Evolutionary conservation across 2,329 filamentous ascomycete species (phyloP), one percentile per base, ranked within the genome.

Genomic region (Phoma sp.): DNA sequence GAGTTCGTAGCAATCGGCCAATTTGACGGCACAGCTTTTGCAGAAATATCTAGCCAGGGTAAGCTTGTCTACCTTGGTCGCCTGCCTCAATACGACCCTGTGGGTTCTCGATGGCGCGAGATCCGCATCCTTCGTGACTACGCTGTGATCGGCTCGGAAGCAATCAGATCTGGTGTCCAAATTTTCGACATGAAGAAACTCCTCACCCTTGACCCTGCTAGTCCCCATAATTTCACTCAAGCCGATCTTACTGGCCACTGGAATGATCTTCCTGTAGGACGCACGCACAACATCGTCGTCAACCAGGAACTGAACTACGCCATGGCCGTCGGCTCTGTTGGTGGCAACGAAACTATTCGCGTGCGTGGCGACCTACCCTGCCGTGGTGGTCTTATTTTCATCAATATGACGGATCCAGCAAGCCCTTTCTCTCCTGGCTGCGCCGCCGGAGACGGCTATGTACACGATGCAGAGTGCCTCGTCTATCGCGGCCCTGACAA

Each of bases 381-480:
- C 74, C 69, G 69, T 11, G 78, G 78, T 14, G 83, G 83, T 10
- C 69, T 85, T 36, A 82, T 83, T 71, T 83, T 83, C 73, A 78
- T 85, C 59, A 79, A 85, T 69, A 71, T 86, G 38, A 77, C 75
- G 9, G 79, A 85, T 60, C 76, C 82, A 8, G 63, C 76, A 13
- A 82, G 82, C 58, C 79, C 82, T 4, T 77, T 70, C 11, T 77
- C 75, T 7, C 79, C 80, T 7, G 83, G 82, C 23, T 85, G 83
- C 61, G 79, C 79, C 4, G 71, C 76, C 22, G 67, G 76, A 13
- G 83, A 84, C 64, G 82, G 82, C 55, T 85, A 85, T 65, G 82
- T 85, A 11, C 83, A 86, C 66, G 83, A 85, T 59, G 83, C 83
- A 1, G 82, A 86, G 70, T 85, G 83, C 65, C 71, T 85, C 22